Evolutionary conservation across 2,329 filamentous ascomycete species (phyloP), one percentile per base, ranked within the genome.

Genomic region (Ophiostoma pallidulum): DNA sequence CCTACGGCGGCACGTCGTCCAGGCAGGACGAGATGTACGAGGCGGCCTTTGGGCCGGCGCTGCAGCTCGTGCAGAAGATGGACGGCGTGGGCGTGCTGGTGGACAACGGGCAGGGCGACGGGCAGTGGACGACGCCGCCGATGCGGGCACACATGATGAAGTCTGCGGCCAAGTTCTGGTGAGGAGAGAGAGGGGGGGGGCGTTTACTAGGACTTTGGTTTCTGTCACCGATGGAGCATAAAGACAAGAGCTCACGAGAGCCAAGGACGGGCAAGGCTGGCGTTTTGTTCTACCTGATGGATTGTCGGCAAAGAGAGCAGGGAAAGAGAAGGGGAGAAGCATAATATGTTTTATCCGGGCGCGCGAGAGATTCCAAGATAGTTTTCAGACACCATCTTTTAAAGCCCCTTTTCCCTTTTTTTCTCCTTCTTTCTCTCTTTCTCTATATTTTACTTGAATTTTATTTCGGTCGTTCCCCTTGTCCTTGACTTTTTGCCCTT

Each of bases 61-160:
- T 62, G 28, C 44, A 53, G 7, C 57, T 62, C 47, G 49, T 63
- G 18, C 53, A 52, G 42, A 39, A 53, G 42, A 64, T 64, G 56
- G 59, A 63, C 38, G 55, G 57, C 2, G 56, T 63, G 3, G 62
- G 62, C 8, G 54, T 58, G 24, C 28, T 54, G 7, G 47, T 53
- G 2, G 53, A 57, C 45, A 56, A 58, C 16, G 55, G 54, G 4
- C 53, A 53, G 35, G 45, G 37, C 14, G 31, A 47, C 10, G 14
- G 14, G 24, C 46, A 38, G 33, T 38, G 44, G 43, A 45, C n/a
- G n/a, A n/a, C 13, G 16, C 48, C 49, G 38, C 47, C 49, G 31
- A 42, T 35, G 16, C 29, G 33, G 29, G 40, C 38, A 32, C 35
- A 26, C 4, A 20, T 41, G 41, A 39, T 38, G 7, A 22, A 41